These are phyloP conservation scores for Lactarius sanguifluus DNA, from an alignment of 768 basidiomycete genomes.

Conservation along the genomic window DNA sequence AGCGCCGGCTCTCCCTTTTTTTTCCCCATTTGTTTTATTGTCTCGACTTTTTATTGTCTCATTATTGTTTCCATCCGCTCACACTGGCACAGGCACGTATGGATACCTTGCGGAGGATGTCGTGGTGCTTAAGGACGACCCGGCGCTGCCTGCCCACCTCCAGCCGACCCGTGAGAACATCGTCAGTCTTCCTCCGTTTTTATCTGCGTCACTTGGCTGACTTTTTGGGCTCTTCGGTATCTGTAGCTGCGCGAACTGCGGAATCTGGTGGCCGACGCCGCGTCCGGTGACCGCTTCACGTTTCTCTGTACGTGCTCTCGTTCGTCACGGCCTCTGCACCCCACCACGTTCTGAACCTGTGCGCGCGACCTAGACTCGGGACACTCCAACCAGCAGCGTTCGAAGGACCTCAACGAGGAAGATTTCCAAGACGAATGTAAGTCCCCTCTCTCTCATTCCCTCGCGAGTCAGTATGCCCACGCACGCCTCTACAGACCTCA, in stretches of 20 bases:
- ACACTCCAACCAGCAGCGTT: conserved; percentile 24
- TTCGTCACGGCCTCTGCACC: not conserved
- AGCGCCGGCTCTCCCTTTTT: not conserved
- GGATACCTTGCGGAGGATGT: conserved; percentile 26
- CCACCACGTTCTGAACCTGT: not conserved
- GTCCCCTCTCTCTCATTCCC: not conserved
- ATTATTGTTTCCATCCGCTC: not conserved
- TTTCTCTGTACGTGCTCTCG: conserved; percentile 32
- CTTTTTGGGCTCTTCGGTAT: not conserved
- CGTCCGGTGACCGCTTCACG: conserved; percentile 31
- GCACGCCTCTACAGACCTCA: conserved; percentile 14
- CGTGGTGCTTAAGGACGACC: conserved; percentile 23
- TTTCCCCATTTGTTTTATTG: not conserved
- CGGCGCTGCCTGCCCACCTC: conserved; percentile 8
- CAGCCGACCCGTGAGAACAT: conserved; percentile 26
- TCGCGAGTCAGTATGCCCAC: not conserved
- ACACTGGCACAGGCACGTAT: conserved; percentile 5
- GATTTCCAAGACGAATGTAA: conserved; percentile 25
- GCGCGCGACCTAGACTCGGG: conserved; percentile 7
- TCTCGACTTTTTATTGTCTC: not conserved
- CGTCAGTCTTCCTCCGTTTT: conserved; percentile 3
- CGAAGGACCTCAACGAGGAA: conserved; percentile 23
- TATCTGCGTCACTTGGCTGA: not conserved
- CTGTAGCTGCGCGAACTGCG: conserved; percentile 25
- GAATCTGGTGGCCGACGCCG: conserved; percentile 28